Evolutionary conservation across 1,284 basidiomycete genomes (phyloP).

Genomic region (Singerocomus inundabilis): DNA sequence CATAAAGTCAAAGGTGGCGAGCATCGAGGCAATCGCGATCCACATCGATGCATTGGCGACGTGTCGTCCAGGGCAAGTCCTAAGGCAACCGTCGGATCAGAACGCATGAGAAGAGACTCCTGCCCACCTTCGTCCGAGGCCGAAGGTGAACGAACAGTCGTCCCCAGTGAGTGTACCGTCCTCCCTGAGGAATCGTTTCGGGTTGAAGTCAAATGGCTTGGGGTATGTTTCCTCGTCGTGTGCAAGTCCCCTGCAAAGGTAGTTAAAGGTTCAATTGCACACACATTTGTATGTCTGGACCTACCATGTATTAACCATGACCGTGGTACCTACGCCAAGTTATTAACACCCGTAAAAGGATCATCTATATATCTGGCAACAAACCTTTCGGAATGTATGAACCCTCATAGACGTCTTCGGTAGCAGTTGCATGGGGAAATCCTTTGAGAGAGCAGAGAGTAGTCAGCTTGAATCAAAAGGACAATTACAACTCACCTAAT

Average conservation of each 20-base stretch:
- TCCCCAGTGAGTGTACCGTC: constrained; percentile 32
- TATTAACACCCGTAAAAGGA: too few species aligned
- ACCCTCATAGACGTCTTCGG: constrained; percentile 43
- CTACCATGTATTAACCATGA: constrained; percentile 46
- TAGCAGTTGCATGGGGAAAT: constrained; percentile 40
- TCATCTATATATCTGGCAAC: neutral
- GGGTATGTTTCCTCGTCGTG: constrained; percentile 41
- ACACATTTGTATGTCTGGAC: neutral
- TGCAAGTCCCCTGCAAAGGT: constrained; percentile 40
- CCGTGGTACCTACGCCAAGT: constrained; percentile 29
- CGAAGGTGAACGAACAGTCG: constrained; percentile 38
- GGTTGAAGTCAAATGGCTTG: constrained; percentile 41
- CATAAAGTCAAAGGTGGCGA: neutral
- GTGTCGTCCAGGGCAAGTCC: constrained; percentile 31
- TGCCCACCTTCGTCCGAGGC: constrained; percentile 42
- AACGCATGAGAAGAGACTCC: neutral
- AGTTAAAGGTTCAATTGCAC: neutral
- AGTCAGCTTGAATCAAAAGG: neutral
- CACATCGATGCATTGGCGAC: constrained; percentile 34
- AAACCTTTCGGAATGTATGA: constrained; percentile 38
- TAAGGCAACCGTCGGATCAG: neutral
- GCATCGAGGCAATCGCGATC: neutral
- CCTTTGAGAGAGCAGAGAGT: constrained; percentile 23
- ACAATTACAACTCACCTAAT: neutral
- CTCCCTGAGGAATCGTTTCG: constrained; percentile 37